Evolutionary conservation across 169 alveolate genomes (phyloP).

Genomic region (Babesia divergens): DNA sequence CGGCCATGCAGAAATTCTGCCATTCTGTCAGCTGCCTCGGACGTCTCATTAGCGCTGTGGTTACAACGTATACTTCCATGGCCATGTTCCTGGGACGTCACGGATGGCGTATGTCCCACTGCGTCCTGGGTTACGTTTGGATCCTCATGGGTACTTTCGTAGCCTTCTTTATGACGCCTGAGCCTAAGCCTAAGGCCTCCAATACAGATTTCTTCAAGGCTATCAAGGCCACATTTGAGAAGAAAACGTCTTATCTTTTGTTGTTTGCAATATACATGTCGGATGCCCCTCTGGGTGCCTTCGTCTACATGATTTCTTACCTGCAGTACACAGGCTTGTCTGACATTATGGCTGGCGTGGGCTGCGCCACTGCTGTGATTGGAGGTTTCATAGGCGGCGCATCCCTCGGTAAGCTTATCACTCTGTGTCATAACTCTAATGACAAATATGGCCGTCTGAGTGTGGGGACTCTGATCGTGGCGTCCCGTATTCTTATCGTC

Average conservation of each 20-base stretch:
- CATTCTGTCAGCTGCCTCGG: constrained; percentile 44
- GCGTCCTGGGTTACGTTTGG: constrained; percentile 10
- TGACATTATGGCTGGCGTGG: constrained; percentile 81
- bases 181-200: no score
- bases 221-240: constrained; percentile 11
- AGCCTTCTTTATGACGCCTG: neutral
- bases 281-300: constrained; percentile 86
- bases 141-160: neutral
- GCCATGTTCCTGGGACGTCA: neutral
- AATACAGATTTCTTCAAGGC: neutral
- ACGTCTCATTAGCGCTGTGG: constrained; percentile 22
- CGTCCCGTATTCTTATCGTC: constrained; percentile 69
- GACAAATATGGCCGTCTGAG: constrained; percentile 84
- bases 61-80: constrained; percentile 1
- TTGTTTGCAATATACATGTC: constrained; percentile 70
- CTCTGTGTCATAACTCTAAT: constrained; percentile 72
- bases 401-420: constrained; percentile 84
- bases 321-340: constrained; percentile 86
- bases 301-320: constrained; percentile 84
- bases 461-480: constrained; percentile 76
- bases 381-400: constrained; percentile 89
- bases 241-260: constrained; percentile 28
- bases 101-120: constrained; percentile 45
- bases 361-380: constrained; percentile 77
- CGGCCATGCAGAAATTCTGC: constrained; percentile 35